Percentiles rank a stretch among this genome's conserved stretches.
phyloP scores from a whole-genome alignment of 1,139 yeast genomes.

The Kodamaea ohmeri region DNA sequence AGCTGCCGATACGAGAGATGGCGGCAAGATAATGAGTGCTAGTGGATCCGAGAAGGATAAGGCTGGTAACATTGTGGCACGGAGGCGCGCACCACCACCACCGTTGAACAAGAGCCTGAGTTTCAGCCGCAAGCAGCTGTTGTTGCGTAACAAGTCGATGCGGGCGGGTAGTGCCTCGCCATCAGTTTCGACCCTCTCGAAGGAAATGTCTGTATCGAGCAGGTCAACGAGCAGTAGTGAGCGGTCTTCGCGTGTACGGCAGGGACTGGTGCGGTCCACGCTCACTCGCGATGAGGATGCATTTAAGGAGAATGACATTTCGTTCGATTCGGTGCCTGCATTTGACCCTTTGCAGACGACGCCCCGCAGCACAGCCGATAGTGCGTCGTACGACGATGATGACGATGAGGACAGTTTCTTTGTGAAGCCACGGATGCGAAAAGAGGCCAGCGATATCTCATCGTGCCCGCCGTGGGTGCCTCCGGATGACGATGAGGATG shows the following conservation, averaged over 20 bases:
- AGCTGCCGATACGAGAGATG: no score
- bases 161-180: slow-evolving; percentile 9
- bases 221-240: slow-evolving; percentile 19
- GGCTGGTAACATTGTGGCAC: slow-evolving; percentile 48
- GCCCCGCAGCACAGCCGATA: slow-evolving; percentile 14
- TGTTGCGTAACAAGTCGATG: slow-evolving; percentile 9
- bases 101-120: slow-evolving; percentile 31
- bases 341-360: slow-evolving; percentile 25
- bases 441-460: slow-evolving; percentile 7
- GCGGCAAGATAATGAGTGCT: slow-evolving; percentile 1
- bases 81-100: slow-evolving; percentile 75
- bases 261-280: slow-evolving; percentile 13
- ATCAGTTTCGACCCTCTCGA: slow-evolving; percentile 15
- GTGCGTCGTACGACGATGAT: slow-evolving; percentile 10
- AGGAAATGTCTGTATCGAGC: slow-evolving; percentile 18
- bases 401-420: slow-evolving; percentile 9
- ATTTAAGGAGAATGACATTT: slow-evolving; percentile 64
- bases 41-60: slow-evolving; percentile 16
- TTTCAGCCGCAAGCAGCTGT: slow-evolving; percentile 14
- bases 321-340: slow-evolving; percentile 71
- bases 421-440: slow-evolving; percentile 1
- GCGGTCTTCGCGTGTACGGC: slow-evolving; percentile 10
- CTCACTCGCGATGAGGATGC: slow-evolving; percentile 38
- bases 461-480: no score
- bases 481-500: slow-evolving; percentile 27